A percentile compares a stretch with the other conserved stretches of the same genome.
phyloP scores from a whole-genome alignment of 2,329 filamentous ascomycete species.

The Hypoxylon sp. region DNA sequence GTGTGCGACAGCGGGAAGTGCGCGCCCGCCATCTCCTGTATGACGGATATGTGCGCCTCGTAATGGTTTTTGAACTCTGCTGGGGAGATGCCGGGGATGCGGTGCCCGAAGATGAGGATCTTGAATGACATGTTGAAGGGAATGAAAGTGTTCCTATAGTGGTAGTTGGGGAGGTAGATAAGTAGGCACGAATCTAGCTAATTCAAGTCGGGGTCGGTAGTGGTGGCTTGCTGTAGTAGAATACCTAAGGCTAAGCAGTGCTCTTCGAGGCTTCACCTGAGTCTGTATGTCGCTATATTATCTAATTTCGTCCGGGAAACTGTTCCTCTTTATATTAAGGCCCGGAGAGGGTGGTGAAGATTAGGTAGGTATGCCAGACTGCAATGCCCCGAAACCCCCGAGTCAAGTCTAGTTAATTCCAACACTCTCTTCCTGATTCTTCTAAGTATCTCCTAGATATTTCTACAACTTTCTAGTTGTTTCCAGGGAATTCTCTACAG shows the following conservation, averaged over 20 bases:
- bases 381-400: not conserved
- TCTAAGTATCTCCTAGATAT: not conserved
- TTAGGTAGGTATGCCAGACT: no score
- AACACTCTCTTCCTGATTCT: not conserved
- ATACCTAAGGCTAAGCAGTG: not conserved
- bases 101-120: constrained; percentile 18
- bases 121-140: constrained; percentile 20
- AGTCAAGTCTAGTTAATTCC: not conserved
- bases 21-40: constrained; percentile 31
- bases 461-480: not conserved
- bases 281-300: not conserved
- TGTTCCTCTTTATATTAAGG: constrained; percentile 1
- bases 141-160: not conserved
- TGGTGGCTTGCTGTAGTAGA: not conserved
- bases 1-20: constrained; percentile 34
- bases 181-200: no score
- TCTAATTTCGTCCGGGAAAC: not conserved
- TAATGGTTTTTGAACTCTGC: constrained; percentile 42
- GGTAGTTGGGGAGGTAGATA: not conserved
- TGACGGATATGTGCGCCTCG: constrained; percentile 33
- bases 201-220: not conserved
- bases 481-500: not conserved
- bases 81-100: constrained; percentile 28
- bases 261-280: not conserved
- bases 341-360: not conserved